phyloP scores from a whole-genome alignment of 805 yeast species.

The Ogataea ganodermae region DNA sequence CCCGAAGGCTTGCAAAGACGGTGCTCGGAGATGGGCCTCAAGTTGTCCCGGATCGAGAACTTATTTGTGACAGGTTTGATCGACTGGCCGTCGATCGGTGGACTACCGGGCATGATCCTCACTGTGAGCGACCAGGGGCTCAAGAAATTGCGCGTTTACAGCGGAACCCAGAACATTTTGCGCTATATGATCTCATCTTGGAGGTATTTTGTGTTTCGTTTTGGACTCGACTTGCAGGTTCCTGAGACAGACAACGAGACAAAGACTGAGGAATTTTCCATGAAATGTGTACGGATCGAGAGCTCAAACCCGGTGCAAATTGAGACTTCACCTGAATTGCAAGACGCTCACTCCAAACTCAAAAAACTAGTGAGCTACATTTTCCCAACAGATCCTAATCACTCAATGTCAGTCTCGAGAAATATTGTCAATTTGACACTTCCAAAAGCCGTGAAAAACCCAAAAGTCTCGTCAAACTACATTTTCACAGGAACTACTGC shows the following conservation, averaged over 20 bases:
- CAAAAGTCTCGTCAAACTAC: conserved; percentile 57
- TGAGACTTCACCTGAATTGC: background rate
- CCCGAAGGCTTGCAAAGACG: conserved; percentile 87
- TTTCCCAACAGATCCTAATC: conserved; percentile 25
- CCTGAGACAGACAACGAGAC: conserved; percentile 16
- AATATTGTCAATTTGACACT: conserved; percentile 26
- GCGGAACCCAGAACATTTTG: conserved; percentile 46
- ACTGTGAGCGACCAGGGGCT: conserved; percentile 80
- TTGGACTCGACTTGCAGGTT: conserved; percentile 55
- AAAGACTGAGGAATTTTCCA: conserved; percentile 18
- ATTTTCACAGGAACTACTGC: conserved; percentile 65
- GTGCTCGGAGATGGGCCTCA: conserved; percentile 59
- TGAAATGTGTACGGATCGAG: conserved; percentile 26
- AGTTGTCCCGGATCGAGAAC: conserved; percentile 58
- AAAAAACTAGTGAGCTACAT: conserved; percentile 23
- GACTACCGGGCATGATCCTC: conserved; percentile 84
- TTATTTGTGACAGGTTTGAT: conserved; percentile 79
- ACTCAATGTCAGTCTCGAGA: conserved; percentile 10
- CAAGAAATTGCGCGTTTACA: conserved; percentile 53
- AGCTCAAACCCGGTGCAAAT: background rate
- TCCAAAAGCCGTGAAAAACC: conserved; percentile 29
- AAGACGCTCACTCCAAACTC: conserved; percentile 15
- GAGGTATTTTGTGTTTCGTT: conserved; percentile 84
- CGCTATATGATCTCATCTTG: conserved; percentile 72
- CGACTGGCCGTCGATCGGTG: conserved; percentile 82